A percentile compares a stretch with the other conserved stretches of the same genome.
These are phyloP conservation scores for Beta corolliflora DNA, from an alignment of 179 eudicot species.

Conservation along the genomic window DNA sequence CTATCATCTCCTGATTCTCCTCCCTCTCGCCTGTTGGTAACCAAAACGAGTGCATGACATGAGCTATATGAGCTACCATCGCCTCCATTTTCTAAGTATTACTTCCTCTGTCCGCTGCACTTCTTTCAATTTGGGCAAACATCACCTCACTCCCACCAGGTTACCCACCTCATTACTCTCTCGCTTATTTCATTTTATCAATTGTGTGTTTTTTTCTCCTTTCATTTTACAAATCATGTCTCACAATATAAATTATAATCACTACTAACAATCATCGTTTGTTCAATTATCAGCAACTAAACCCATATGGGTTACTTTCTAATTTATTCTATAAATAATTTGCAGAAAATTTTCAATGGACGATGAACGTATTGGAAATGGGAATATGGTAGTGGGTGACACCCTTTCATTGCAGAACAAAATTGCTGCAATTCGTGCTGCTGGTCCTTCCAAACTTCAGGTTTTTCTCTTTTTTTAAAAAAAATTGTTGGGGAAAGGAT, in stretches of 20 bases:
- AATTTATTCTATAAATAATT: neutral
- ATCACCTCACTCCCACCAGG: conserved; percentile 29
- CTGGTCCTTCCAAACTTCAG: conserved; percentile 71
- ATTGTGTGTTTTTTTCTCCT: neutral
- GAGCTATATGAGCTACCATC: conserved; percentile 20
- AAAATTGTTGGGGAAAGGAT: too few relatives aligned
- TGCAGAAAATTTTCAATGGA: conserved; percentile 36
- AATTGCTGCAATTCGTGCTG: conserved; percentile 56
- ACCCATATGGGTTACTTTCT: neutral
- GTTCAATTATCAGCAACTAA: too few relatives aligned
- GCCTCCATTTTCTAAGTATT: conserved; percentile 25
- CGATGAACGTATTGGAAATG: conserved; percentile 29
- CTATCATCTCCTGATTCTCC: neutral
- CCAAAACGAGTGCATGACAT: neutral
- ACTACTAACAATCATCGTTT: neutral
- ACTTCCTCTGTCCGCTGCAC: conserved; percentile 14
- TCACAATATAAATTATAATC: neutral
- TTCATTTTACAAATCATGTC: neutral
- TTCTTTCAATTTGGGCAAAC: conserved; percentile 9
- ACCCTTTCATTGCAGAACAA: conserved; percentile 46
- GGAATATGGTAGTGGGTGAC: conserved; percentile 48
- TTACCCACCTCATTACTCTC: neutral
- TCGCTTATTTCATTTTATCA: neutral
- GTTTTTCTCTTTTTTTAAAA: conserved; percentile 28
- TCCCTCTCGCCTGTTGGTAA: neutral